phyloP scores from a whole-genome alignment of 768 basidiomycete species.

The Pholiota microspora region DNA sequence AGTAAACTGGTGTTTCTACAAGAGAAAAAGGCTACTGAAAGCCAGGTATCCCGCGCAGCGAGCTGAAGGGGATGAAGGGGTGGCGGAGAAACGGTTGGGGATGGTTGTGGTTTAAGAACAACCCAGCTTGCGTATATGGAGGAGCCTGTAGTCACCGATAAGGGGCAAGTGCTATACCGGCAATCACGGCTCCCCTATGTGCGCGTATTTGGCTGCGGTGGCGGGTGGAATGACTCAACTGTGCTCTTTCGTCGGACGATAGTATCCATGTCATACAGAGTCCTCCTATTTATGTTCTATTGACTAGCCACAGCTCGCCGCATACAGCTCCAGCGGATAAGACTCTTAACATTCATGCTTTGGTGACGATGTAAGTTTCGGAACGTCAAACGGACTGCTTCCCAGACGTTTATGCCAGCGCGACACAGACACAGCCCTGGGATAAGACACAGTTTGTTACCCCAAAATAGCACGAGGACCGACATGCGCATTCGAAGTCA shows the following conservation, averaged over 20 bases:
- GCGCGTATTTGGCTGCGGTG: conserved; percentile 17
- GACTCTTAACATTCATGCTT: not conserved
- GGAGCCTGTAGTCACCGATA: conserved; percentile 15
- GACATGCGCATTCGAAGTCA: not conserved
- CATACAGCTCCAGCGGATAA: not conserved
- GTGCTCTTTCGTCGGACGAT: conserved; percentile 5
- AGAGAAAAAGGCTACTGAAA: conserved; percentile 16
- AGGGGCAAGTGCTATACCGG: conserved; percentile 10
- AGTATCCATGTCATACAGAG: not conserved
- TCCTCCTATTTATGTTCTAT: not conserved
- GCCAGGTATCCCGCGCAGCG: conserved; percentile 12
- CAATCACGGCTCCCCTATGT: conserved; percentile 12
- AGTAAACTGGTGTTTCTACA: conserved; percentile 4
- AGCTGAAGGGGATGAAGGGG: not conserved
- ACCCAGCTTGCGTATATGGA: conserved; percentile 15
- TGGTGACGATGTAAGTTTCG: not conserved
- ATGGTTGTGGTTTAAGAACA: conserved; percentile 22
- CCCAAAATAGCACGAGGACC: conserved; percentile 6
- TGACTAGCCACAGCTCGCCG: not conserved
- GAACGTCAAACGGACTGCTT: not conserved
- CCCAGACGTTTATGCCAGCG: conserved; percentile 6
- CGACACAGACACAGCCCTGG: conserved; percentile 2
- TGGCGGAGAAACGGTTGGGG: conserved; percentile 6
- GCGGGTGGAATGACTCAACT: conserved; percentile 20
- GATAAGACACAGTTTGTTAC: not conserved